Base-by-base conservation (phyloP, 2,329 filamentous ascomycete genomes). In the Whalleya microplaca region DNA sequence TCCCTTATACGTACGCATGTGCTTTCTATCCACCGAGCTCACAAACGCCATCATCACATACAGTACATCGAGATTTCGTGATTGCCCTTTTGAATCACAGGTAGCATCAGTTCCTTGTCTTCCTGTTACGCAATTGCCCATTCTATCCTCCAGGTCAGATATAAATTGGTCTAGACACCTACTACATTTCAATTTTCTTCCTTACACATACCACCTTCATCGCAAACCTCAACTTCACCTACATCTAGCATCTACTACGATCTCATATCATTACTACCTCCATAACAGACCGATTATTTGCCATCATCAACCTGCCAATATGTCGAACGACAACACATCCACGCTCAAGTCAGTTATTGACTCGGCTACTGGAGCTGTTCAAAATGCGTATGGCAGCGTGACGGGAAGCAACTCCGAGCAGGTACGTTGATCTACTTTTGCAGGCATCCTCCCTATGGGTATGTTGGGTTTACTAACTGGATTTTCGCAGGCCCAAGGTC, bases 271-370 rank as follows among this genome's bases (percentile, higher is more conserved):
- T 41, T 56, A n/a, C 14, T 48, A 71, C 62, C 65, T 68, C 52
- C 67, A 51, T n/a, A n/a, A n/a, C n/a, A n/a, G n/a, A n/a, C n/a
- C n/a, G n/a, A n/a, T n/a, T n/a, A n/a, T n/a, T n/a, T n/a, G n/a
- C n/a, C n/a, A n/a, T n/a, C 47, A 44, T 42, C 55, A 59, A 64
- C 53, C 59, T 51, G 37, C 57, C 66, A 74, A 44, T 45, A 78
- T 78, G 73, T 78, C 65, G 67, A 75, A 76, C 71, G 71, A 75
- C 56, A 75, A 74, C 66, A 84, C 88, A 65, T 96, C 91, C 61
- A 95, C 92, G 62, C 82, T 93, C 70, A 84, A 94, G 81, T 89
- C 90, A 55, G 88, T 87, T 76, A 71, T 91, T 66, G 88, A 93
- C 81, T 83, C 84, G 14, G 90, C 89, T 68, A 82, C 86, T 40